A percentile compares a stretch with the other conserved stretches of the same genome.
Evolutionary conservation across 2,329 filamentous ascomycete species (phyloP).

Genomic region (Annulohypoxylon truncatum): DNA sequence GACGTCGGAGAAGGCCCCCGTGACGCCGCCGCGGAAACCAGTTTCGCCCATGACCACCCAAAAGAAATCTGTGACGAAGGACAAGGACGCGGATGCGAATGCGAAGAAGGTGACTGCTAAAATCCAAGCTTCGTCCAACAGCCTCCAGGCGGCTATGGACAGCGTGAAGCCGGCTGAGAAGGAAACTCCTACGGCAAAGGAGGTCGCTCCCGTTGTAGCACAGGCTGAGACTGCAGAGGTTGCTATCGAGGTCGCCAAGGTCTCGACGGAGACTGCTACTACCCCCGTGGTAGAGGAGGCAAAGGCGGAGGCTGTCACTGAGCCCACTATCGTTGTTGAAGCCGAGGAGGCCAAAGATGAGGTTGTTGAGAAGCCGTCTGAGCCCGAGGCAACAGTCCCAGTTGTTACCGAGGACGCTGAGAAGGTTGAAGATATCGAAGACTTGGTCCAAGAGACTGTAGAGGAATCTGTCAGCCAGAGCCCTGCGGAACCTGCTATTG

Average conservation of each 20-base stretch:
- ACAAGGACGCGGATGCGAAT: slow-evolving; percentile 41
- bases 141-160: slow-evolving; percentile 40
- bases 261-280: slow-evolving; percentile 35
- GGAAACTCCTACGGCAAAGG: slow-evolving; percentile 43
- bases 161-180: slow-evolving; percentile 35
- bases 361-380: slow-evolving; percentile 1
- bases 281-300: slow-evolving; percentile 36
- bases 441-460: slow-evolving; percentile 39
- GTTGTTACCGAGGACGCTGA: slow-evolving; percentile 37
- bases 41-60: slow-evolving; percentile 24
- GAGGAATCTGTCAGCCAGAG: slow-evolving; percentile 19
- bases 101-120: slow-evolving; percentile 46
- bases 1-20: slow-evolving; percentile 69
- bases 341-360: slow-evolving; percentile 10
- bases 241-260: slow-evolving; percentile 38
- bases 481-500: slow-evolving; percentile 11
- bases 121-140: slow-evolving; percentile 41
- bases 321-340: slow-evolving; percentile 14
- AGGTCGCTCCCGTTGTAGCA: slow-evolving; percentile 41
- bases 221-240: slow-evolving; percentile 40
- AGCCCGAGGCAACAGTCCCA: slow-evolving; percentile 16
- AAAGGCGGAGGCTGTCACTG: slow-evolving; percentile 20
- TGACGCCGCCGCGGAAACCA: slow-evolving; percentile 61
- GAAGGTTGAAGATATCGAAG: slow-evolving; percentile 47
- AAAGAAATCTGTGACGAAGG: slow-evolving; percentile 39